Evolutionary conservation across 2,329 filamentous ascomycete genomes (phyloP).

Genomic region (Macrophomina phaseolina): DNA sequence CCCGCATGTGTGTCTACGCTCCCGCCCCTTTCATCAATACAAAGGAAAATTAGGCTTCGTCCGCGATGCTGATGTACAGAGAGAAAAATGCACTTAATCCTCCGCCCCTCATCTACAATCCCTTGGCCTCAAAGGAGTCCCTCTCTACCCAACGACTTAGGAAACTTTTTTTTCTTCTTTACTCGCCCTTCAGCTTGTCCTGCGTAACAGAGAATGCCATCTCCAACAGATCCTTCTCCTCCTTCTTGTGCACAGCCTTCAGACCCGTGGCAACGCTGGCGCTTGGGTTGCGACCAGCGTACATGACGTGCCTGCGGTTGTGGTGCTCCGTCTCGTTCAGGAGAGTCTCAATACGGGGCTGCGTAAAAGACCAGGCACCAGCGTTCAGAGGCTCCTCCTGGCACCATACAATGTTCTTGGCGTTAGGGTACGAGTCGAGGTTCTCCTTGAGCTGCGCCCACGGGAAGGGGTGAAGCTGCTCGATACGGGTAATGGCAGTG

Average conservation of each 20-base stretch:
- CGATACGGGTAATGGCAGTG: slow-evolving; percentile 91
- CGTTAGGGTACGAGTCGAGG: slow-evolving; percentile 95
- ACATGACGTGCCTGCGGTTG: slow-evolving; percentile 94
- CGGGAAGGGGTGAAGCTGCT: slow-evolving; percentile 98
- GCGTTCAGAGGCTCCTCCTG: slow-evolving; percentile 99
- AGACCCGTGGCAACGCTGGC: slow-evolving; percentile 92
- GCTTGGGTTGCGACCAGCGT: slow-evolving; percentile 91
- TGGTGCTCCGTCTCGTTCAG: slow-evolving; percentile 93
- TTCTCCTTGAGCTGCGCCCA: slow-evolving; percentile 98
- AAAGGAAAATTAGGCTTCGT: slow-evolving; percentile 15
- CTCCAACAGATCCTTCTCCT: slow-evolving; percentile 83
- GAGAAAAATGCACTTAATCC: slow-evolving; percentile 20
- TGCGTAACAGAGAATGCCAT: slow-evolving; percentile 68
- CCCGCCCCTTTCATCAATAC: slow-evolving; percentile 7
- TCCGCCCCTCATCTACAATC: slow-evolving; percentile 14
- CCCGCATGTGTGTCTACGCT: slow-evolving; percentile 22
- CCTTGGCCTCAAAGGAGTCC: background rate
- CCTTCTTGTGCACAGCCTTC: slow-evolving; percentile 86
- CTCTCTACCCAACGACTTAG: slow-evolving; percentile 5
- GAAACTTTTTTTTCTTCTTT: slow-evolving; percentile 32
- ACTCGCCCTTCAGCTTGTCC: slow-evolving; percentile 71
- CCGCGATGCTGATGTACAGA: slow-evolving; percentile 19
- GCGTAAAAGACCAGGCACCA: slow-evolving; percentile 95
- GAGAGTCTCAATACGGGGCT: slow-evolving; percentile 95
- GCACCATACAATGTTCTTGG: slow-evolving; percentile 94